These are phyloP conservation scores for Stemphylium lycopersici DNA, from an alignment of 2,329 filamentous ascomycete species.

Conservation along the genomic window DNA sequence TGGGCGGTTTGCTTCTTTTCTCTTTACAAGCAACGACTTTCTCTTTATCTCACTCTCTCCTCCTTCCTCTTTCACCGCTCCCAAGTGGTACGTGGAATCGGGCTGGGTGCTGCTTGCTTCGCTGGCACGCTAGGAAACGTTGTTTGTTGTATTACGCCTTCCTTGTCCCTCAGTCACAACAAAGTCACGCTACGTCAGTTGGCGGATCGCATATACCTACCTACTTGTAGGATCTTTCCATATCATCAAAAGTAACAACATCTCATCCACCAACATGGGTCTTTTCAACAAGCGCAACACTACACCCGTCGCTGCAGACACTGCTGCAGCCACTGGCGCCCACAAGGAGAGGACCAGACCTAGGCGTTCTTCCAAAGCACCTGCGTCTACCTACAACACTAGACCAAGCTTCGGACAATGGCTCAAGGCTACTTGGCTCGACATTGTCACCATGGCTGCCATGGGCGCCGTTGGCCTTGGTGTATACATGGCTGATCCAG, in stretches of 20 bases:
- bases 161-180: slow-evolving; percentile 1
- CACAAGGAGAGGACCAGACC: slow-evolving; percentile 35
- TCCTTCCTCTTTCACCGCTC: not conserved
- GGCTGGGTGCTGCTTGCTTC: not conserved
- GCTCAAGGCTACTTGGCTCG: slow-evolving; percentile 70
- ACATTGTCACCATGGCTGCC: slow-evolving; percentile 69
- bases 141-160: slow-evolving; percentile 3
- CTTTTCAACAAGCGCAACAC: slow-evolving; percentile 48
- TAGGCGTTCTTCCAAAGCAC: slow-evolving; percentile 17
- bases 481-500: slow-evolving; percentile 70
- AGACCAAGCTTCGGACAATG: slow-evolving; percentile 70
- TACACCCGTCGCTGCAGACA: slow-evolving; percentile 44
- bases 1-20: not conserved
- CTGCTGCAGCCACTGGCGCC: slow-evolving; percentile 40
- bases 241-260: slow-evolving; percentile 1
- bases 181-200: slow-evolving; percentile 9
- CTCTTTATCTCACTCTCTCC: not conserved
- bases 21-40: not conserved
- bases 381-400: slow-evolving; percentile 34
- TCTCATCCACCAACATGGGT: slow-evolving; percentile 35
- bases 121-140: slow-evolving; percentile 2
- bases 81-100: not conserved
- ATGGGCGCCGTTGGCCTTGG: slow-evolving; percentile 72
- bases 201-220: not conserved
- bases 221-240: not conserved